Evolutionary conservation across 495 filamentous ascomycete species (phyloP).

Genomic region (Talaromyces trachyspermus): DNA sequence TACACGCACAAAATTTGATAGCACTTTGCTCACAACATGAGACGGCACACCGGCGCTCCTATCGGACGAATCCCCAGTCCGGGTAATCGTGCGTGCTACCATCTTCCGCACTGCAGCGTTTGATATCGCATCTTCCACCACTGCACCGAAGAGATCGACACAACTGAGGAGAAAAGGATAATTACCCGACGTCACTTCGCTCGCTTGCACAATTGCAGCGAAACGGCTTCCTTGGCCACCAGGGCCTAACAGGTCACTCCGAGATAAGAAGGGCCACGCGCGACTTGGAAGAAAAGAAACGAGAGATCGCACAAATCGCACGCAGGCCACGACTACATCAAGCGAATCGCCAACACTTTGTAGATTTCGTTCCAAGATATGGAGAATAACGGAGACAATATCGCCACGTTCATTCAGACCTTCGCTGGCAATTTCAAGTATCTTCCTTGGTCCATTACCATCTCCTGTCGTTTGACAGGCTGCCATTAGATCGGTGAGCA

Average conservation of each 20-base stretch:
- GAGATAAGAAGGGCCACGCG: constrained; percentile 82
- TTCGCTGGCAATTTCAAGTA: constrained; percentile 67
- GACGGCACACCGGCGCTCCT: constrained; percentile 67
- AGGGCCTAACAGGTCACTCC: constrained; percentile 66
- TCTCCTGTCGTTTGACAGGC: constrained; percentile 21
- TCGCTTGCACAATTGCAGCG: constrained; percentile 60
- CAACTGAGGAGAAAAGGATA: constrained; percentile 72
- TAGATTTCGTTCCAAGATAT: constrained; percentile 72
- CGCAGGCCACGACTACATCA: constrained; percentile 60
- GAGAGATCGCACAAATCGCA: constrained; percentile 70
- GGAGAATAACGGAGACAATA: constrained; percentile 70
- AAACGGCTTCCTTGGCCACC: constrained; percentile 68
- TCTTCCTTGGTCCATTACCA: constrained; percentile 33
- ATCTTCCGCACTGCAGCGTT: constrained; percentile 65
- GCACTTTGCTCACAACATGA: constrained; percentile 63
- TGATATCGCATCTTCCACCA: constrained; percentile 67
- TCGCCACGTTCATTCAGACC: constrained; percentile 67
- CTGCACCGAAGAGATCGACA: constrained; percentile 61
- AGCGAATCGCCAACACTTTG: constrained; percentile 52
- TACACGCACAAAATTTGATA: constrained; percentile 62
- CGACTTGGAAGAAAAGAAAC: constrained; percentile 65
- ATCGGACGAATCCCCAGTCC: constrained; percentile 45
- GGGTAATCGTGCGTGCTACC: constrained; percentile 42
- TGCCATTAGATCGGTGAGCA: constrained; percentile 52
- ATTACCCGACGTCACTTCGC: constrained; percentile 66